A percentile compares a stretch with the other conserved stretches of the same genome.
Conservation (phyloP, 306 rosid species). For the Urtica urens region DNA sequence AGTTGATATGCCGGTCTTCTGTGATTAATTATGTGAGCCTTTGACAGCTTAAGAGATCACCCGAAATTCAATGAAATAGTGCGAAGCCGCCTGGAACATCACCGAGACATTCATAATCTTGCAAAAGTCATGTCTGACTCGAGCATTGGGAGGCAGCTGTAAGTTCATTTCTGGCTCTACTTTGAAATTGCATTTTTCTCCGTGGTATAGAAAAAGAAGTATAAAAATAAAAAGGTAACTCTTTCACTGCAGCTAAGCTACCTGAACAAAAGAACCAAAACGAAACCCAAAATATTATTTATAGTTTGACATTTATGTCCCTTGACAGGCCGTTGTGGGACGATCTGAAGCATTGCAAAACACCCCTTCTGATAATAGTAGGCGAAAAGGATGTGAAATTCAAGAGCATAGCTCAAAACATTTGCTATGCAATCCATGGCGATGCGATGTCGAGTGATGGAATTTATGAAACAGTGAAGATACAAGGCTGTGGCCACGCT, state of each 20-base stretch:
- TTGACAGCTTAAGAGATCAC: conserved; percentile 70
- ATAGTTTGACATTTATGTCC: not conserved
- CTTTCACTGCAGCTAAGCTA: too few relatives aligned
- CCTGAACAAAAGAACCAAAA: too few relatives aligned
- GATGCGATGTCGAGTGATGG: conserved; percentile 17
- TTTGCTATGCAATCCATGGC: conserved; percentile 28
- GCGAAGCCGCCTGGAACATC: conserved; percentile 51
- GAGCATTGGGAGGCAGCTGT: conserved; percentile 86
- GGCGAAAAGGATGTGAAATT: conserved; percentile 79
- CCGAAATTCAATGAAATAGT: conserved; percentile 54
- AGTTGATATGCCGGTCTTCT: not conserved
- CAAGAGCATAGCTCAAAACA: conserved; percentile 48
- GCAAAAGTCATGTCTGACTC: conserved; percentile 60
- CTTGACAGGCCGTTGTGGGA: conserved; percentile 73
- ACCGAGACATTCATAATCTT: conserved; percentile 43
- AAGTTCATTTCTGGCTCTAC: conserved; percentile 23
- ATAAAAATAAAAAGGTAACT: too few relatives aligned
- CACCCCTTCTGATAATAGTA: conserved; percentile 59
- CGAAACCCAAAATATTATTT: too few relatives aligned
- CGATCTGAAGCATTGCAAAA: conserved; percentile 47
- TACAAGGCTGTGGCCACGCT: conserved; percentile 78
- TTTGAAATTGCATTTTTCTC: not conserved
- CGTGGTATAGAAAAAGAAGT: not conserved
- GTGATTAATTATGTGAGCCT: conserved; percentile 1
- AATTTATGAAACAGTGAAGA: conserved; percentile 42